phyloP scores from a whole-genome alignment of 192 early-diverging fungal genomes.

The Podila epicladia region DNA sequence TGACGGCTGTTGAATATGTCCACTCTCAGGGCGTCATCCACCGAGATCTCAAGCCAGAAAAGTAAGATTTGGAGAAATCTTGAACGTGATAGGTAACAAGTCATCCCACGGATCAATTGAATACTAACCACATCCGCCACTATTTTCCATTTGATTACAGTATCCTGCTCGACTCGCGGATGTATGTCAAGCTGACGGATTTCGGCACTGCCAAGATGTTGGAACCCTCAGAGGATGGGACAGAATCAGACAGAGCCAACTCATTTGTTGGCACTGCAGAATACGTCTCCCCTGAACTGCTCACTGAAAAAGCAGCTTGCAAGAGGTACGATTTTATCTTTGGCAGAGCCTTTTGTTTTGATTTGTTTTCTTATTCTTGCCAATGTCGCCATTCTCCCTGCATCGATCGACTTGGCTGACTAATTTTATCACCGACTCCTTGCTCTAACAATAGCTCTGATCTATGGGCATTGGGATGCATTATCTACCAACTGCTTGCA shows the following conservation, averaged over 20 bases:
- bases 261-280: slow-evolving; percentile 99
- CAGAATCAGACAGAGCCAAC: slow-evolving; percentile 66
- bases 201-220: slow-evolving; percentile 95
- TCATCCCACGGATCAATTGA: neutral
- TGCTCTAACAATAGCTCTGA: slow-evolving; percentile 63
- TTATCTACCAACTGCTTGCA: slow-evolving; percentile 91
- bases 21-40: slow-evolving; percentile 90
- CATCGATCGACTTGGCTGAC: neutral
- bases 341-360: neutral
- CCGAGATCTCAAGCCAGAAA: slow-evolving; percentile 97
- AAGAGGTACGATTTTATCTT: slow-evolving; percentile 57
- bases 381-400: neutral
- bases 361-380: neutral
- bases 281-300: slow-evolving; percentile 96
- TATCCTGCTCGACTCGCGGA: slow-evolving; percentile 85
- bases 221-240: slow-evolving; percentile 51
- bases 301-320: slow-evolving; percentile 88
- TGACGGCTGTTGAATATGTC: slow-evolving; percentile 88
- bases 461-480: slow-evolving; percentile 88
- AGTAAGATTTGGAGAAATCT: slow-evolving; percentile 49
- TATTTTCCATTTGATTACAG: slow-evolving; percentile 48
- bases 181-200: slow-evolving; percentile 96
- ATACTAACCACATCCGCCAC: neutral
- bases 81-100: neutral
- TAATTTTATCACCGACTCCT: neutral